phyloP scores from a whole-genome alignment of 176 grass and related monocot species.

The Juncus effusus region DNA sequence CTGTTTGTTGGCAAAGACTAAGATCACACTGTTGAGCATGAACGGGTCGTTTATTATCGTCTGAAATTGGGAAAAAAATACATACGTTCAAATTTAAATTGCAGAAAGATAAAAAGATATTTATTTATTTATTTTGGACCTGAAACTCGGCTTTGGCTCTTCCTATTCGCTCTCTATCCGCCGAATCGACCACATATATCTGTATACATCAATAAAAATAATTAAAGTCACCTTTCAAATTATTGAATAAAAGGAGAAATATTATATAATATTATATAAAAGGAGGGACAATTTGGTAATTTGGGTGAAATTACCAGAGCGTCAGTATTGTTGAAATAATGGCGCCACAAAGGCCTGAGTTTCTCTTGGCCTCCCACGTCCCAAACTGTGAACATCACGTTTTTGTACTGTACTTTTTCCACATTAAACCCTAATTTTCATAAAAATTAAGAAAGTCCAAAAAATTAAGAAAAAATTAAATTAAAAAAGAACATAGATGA shows the following conservation, averaged over 20 bases:
- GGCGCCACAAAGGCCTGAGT: conserved; percentile 94
- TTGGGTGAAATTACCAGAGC: conserved; percentile 47
- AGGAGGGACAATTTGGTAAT: too few relatives aligned
- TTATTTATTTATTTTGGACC: conserved; percentile 31
- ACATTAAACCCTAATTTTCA: conserved; percentile 71
- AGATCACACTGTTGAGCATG: conserved; percentile 76
- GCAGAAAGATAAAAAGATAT: conserved; percentile 3
- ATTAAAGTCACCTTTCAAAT: too few relatives aligned
- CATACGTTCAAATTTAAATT: conserved; percentile 10
- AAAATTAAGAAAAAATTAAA: neutral
- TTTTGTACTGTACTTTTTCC: conserved; percentile 99
- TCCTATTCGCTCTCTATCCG: conserved; percentile 77
- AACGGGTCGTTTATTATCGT: conserved; percentile 88
- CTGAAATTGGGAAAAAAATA: conserved; percentile 37
- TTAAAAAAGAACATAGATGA: neutral
- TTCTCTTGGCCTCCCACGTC: conserved; percentile 99
- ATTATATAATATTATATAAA: too few relatives aligned
- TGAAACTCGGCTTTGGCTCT: conserved; percentile 80
- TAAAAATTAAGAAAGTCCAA: too few relatives aligned
- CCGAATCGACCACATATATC: conserved; percentile 86
- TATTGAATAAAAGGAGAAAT: too few relatives aligned
- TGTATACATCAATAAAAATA: conserved; percentile 28
- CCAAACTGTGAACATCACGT: conserved; percentile 98
- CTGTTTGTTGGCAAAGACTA: conserved; percentile 95
- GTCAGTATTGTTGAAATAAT: conserved; percentile 99